phyloP scores from a whole-genome alignment of 2,329 filamentous ascomycete genomes.

The Sarocladium brachiariae region DNA sequence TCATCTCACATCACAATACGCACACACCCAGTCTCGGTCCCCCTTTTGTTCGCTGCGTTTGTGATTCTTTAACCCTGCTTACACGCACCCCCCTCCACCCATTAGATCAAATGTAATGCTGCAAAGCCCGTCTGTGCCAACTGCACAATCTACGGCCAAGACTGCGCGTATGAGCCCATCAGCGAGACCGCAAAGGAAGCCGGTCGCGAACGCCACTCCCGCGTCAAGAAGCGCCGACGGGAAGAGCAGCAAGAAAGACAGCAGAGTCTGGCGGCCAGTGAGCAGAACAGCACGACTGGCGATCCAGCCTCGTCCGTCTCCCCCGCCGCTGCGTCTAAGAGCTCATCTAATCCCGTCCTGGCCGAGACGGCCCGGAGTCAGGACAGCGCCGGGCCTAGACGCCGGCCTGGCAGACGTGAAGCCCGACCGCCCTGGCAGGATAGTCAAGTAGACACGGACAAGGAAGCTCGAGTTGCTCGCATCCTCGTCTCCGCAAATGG shows the following conservation, averaged over 20 bases:
- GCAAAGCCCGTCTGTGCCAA: conserved; percentile 37
- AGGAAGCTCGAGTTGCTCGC: conserved; percentile 22
- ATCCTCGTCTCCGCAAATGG: conserved; percentile 33
- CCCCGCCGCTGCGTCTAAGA: not conserved
- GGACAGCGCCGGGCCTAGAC: too few relatives aligned
- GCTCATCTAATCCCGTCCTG: not conserved
- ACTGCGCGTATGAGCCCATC: conserved; percentile 34
- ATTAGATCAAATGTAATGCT: conserved; percentile 43
- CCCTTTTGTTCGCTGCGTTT: too few relatives aligned
- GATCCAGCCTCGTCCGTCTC: not conserved
- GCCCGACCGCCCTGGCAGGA: conserved; percentile 3
- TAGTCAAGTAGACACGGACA: conserved; percentile 6
- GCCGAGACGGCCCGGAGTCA: not conserved
- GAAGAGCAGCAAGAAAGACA: conserved; percentile 9
- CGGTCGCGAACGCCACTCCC: conserved; percentile 12
- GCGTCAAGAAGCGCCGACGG: conserved; percentile 8
- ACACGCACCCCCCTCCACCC: not conserved
- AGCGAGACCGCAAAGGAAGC: conserved; percentile 19
- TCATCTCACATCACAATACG: too few relatives aligned
- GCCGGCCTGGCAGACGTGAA: not conserved
- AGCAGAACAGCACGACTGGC: conserved; percentile 15
- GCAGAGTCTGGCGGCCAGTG: conserved; percentile 13
- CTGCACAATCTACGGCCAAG: conserved; percentile 36
- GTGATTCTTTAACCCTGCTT: not conserved
- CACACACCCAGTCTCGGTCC: too few relatives aligned